A percentile compares a stretch with the other conserved stretches of the same genome.
Conservation (phyloP, 768 basidiomycete species). For the Cystobasidium tubakii region DNA sequence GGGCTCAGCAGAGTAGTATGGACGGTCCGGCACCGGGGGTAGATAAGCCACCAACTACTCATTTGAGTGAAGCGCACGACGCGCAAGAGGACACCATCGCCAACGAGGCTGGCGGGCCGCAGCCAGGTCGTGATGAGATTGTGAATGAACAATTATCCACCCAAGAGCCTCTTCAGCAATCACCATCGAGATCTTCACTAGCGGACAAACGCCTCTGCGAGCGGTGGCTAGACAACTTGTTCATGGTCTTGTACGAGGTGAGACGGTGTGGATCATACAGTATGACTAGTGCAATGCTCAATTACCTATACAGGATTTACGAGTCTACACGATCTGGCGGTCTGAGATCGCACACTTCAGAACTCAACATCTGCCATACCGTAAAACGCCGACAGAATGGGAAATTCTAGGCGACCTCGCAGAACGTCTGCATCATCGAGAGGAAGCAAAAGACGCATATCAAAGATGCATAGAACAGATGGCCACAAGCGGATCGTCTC, state of each 20-base stretch:
- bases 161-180: not conserved
- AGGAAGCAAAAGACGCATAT: conserved; percentile 94
- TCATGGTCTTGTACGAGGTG: conserved; percentile 97
- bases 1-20: conserved; percentile 23
- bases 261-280: conserved; percentile 42
- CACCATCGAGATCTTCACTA: conserved; percentile 59
- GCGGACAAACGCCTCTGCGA: conserved; percentile 79
- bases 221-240: conserved; percentile 93
- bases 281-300: not conserved
- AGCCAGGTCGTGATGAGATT: conserved; percentile 41
- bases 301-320: conserved; percentile 84
- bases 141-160: not conserved
- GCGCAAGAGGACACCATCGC: conserved; percentile 42
- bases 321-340: conserved; percentile 98
- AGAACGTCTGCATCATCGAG: conserved; percentile 86
- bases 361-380: conserved; percentile 93
- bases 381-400: conserved; percentile 96
- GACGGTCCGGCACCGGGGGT: conserved; percentile 10
- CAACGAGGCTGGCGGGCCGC: conserved; percentile 39
- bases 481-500: conserved; percentile 39
- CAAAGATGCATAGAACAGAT: conserved; percentile 79
- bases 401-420: conserved; percentile 95
- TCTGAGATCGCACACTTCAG: conserved; percentile 99
- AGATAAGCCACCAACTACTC: conserved; percentile 10
- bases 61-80: conserved; percentile 51